Base-by-base conservation (phyloP, 1,284 basidiomycete genomes). In the Austroboletus novae-zelandiae region DNA sequence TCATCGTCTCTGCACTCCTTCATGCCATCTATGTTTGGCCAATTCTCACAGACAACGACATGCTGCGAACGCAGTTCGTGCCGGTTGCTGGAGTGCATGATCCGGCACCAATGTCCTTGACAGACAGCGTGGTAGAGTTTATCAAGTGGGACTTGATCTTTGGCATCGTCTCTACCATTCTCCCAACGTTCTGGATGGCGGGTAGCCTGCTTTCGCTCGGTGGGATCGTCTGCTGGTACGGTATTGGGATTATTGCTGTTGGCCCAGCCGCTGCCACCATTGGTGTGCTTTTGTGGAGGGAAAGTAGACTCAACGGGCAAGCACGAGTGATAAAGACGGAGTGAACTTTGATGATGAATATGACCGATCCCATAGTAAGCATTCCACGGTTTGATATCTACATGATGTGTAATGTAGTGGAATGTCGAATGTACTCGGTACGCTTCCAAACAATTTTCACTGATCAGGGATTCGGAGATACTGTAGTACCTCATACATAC, bases 131-230 rank as follows among this genome's bases (percentile, higher is more conserved):
- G 5, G 56, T 70, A 18, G 60, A 73, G 43, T 69, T 78, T 40
- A 59, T 80, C 40, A 72, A 76, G 52, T 80, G 76, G 76, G 75
- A 80, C 50, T 46, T 60, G 9, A 47, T 64, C 8, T 65, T 79
- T 23, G 66, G 65, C 1, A 59, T 70, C 23, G 54, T 54, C 17
- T 66, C 75, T 4, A 61, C 67, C 14, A 52, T 72, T 17, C 45
- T 78, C 1, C 71, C 66, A 3, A 66, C 72, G 2, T 54, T 78
- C 9, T 80, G 78, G 76, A 74, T 76, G 49, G 68, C 6, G 27
- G 27, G 8, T 6, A 27, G 6, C 9, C 27, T 27, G 4, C 5
- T 43, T 45, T 45, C 57, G 59, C 20, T 59, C n/a, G 47, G 52
- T 14, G 58, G 68, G 31, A 47, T 69, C 5, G 13, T 70, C 20